Evolutionary conservation across 495 filamentous ascomycete species (phyloP).

Genomic region (Neurospora sp.): DNA sequence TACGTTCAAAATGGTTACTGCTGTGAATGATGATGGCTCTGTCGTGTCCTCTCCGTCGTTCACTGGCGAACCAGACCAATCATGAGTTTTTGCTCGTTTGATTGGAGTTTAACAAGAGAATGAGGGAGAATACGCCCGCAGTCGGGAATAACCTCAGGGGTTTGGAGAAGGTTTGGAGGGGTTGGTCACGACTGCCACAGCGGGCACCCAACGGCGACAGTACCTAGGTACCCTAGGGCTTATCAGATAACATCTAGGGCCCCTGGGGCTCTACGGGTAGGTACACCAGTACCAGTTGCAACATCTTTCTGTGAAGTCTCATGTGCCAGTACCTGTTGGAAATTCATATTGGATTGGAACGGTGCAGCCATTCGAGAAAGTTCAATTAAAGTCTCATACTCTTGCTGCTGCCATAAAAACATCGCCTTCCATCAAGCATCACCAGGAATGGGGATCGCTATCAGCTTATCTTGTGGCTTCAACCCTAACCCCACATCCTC

Average conservation of each 20-base stretch:
- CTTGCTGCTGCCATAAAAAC: too few species aligned
- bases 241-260: neutral
- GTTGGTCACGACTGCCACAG: neutral
- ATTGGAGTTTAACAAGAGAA: neutral
- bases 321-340: neutral
- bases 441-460: neutral
- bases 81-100: neutral
- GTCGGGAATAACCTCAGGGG: neutral
- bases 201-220: neutral
- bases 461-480: neutral
- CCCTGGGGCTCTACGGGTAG: too few species aligned
- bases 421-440: neutral
- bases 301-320: neutral
- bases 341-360: neutral
- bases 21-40: too few species aligned
- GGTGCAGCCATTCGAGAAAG: too few species aligned
- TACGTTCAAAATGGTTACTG: too few species aligned
- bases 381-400: too few species aligned
- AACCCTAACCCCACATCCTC: neutral
- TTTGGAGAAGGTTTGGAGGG: too few species aligned
- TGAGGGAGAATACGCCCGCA: neutral
- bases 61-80: neutral
- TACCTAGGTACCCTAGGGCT: neutral
- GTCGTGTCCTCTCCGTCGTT: neutral
- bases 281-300: neutral